Evolutionary conservation across 208 protist genomes (phyloP).

Genomic region (Trypanosoma melophagium): DNA sequence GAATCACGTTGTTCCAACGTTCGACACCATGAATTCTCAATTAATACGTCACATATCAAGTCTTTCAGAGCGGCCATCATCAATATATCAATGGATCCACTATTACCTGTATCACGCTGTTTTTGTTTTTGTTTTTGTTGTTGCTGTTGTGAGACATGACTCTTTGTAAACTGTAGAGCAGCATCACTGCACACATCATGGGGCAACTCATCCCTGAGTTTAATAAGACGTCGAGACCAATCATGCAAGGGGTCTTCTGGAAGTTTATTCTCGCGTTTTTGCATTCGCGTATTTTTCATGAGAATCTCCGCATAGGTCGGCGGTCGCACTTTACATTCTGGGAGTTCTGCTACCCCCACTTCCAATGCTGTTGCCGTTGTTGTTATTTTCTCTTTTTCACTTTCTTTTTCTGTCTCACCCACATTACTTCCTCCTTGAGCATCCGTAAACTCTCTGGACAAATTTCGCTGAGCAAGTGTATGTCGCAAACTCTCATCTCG

Average conservation of each 20-base stretch:
- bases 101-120: background rate
- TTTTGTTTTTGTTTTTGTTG: background rate
- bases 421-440: background rate
- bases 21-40: slow-evolving; percentile 7
- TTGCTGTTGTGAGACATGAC: background rate
- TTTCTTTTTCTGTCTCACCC: background rate
- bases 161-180: background rate
- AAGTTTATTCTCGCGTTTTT: background rate
- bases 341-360: background rate
- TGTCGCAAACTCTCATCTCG: background rate
- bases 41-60: slow-evolving; percentile 18
- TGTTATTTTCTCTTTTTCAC: background rate
- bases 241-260: background rate
- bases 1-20: background rate
- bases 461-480: slow-evolving; percentile 1
- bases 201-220: background rate
- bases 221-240: slow-evolving; percentile 11
- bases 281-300: background rate
- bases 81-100: background rate
- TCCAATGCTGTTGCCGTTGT: background rate
- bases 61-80: slow-evolving; percentile 15
- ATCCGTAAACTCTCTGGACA: slow-evolving; percentile 12
- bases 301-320: slow-evolving; percentile 29
- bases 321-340: background rate
- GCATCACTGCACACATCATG: background rate